phyloP scores from a whole-genome alignment of 2,329 filamentous ascomycete species.

The Fonsecaea nubica region DNA sequence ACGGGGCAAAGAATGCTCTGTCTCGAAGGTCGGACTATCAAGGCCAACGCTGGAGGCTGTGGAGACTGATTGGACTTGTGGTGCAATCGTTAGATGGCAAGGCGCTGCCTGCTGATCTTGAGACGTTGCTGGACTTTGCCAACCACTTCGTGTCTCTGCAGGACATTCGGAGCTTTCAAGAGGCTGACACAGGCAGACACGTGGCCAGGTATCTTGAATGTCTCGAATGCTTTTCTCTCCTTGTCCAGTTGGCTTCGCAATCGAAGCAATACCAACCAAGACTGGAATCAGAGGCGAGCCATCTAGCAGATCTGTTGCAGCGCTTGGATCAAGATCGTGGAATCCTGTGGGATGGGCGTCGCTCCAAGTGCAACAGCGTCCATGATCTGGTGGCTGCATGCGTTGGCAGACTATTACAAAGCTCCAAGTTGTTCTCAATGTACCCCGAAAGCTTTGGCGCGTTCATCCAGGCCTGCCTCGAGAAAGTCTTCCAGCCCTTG shows the following conservation, averaged over 20 bases:
- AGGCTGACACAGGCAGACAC: not conserved
- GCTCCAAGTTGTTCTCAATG: constrained; percentile 17
- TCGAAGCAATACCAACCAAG: constrained; percentile 1
- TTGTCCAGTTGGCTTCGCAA: constrained; percentile 19
- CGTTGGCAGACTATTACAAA: constrained; percentile 28
- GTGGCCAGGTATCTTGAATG: constrained; percentile 26
- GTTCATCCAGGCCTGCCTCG: constrained; percentile 13
- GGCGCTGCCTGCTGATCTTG: not conserved
- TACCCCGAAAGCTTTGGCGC: constrained; percentile 14
- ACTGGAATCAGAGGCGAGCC: constrained; percentile 21
- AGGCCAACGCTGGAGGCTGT: constrained; percentile 37
- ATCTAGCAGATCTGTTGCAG: constrained; percentile 19
- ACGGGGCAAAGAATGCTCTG: constrained; percentile 22
- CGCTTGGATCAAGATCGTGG: not conserved
- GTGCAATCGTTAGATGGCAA: constrained; percentile 3
- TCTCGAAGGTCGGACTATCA: constrained; percentile 35
- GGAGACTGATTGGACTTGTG: constrained; percentile 30
- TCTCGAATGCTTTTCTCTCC: constrained; percentile 29
- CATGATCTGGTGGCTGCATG: constrained; percentile 27
- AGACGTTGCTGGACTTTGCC: constrained; percentile 7
- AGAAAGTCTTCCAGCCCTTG: not conserved
- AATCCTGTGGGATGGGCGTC: constrained; percentile 27
- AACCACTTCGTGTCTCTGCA: constrained; percentile 26
- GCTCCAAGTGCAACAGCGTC: constrained; percentile 9
- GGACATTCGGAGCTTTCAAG: not conserved